Evolutionary conservation across 495 filamentous ascomycete genomes (phyloP).

Genomic region (Lindgomyces ingoldianus): DNA sequence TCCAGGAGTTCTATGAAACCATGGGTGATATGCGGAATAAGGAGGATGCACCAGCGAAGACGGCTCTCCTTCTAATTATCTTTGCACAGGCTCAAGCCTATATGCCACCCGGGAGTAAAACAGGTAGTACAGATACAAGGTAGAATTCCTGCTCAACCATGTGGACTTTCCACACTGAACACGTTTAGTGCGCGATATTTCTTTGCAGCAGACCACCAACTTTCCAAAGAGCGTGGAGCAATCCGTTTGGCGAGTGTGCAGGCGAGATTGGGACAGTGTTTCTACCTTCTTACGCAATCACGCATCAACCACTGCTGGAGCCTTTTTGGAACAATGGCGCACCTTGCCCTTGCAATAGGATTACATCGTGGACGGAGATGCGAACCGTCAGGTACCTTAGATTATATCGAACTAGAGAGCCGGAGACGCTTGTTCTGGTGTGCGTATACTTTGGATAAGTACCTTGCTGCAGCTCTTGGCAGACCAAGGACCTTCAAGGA

Average conservation of each 20-base stretch:
- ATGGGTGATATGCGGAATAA: slow-evolving; percentile 24
- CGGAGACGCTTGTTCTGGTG: slow-evolving; percentile 43
- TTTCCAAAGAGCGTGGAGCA: slow-evolving; percentile 44
- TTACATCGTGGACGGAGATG: slow-evolving; percentile 13
- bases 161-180: neutral
- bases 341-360: slow-evolving; percentile 27
- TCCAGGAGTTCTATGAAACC: slow-evolving; percentile 43
- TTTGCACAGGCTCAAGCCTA: slow-evolving; percentile 31
- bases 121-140: neutral
- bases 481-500: slow-evolving; percentile 42
- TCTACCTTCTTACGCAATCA: slow-evolving; percentile 46
- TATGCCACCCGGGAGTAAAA: slow-evolving; percentile 4
- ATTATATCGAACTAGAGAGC: slow-evolving; percentile 44
- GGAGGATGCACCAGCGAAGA: slow-evolving; percentile 15
- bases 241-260: slow-evolving; percentile 44
- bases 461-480: slow-evolving; percentile 42
- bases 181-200: slow-evolving; percentile 31
- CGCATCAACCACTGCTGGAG: slow-evolving; percentile 47
- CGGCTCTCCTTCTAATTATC: slow-evolving; percentile 30
- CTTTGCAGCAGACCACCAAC: slow-evolving; percentile 44
- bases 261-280: slow-evolving; percentile 46
- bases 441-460: slow-evolving; percentile 43
- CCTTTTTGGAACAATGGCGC: slow-evolving; percentile 42
- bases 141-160: neutral
- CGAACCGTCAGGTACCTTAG: slow-evolving; percentile 2